Conservation (phyloP, 2,329 filamentous ascomycete species). For the Aspergillus aculeatinus region DNA sequence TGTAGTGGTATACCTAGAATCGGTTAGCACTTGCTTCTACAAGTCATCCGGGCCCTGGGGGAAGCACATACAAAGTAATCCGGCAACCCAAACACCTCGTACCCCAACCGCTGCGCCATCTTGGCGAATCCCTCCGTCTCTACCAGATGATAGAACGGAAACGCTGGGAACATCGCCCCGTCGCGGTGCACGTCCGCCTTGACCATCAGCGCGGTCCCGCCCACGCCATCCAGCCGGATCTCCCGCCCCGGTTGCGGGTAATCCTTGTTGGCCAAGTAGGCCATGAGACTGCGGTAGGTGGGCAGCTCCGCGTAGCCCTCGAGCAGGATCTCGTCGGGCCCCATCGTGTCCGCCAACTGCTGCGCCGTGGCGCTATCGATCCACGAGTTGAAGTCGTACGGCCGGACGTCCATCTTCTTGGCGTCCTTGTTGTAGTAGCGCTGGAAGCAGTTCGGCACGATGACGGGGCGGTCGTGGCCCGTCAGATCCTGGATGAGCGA, state of each 20-base stretch:
- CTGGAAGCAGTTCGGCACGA: slow-evolving; percentile 96
- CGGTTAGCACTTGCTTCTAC: background rate
- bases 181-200: slow-evolving; percentile 97
- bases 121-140: slow-evolving; percentile 98
- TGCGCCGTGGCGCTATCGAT: slow-evolving; percentile 80
- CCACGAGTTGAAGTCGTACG: slow-evolving; percentile 99
- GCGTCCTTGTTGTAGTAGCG: slow-evolving; percentile 72
- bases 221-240: slow-evolving; percentile 85
- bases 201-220: slow-evolving; percentile 86
- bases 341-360: slow-evolving; percentile 75
- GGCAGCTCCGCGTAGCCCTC: slow-evolving; percentile 93
- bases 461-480: slow-evolving; percentile 79
- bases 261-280: slow-evolving; percentile 64
- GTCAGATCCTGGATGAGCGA: slow-evolving; percentile 90
- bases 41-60: slow-evolving; percentile 1
- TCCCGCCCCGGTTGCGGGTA: slow-evolving; percentile 60
- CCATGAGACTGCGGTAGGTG: slow-evolving; percentile 90
- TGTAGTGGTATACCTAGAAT: slow-evolving; percentile 79
- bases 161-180: slow-evolving; percentile 97
- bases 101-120: slow-evolving; percentile 88
- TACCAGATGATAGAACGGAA: slow-evolving; percentile 93
- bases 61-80: slow-evolving; percentile 82
- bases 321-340: slow-evolving; percentile 83
- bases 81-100: slow-evolving; percentile 81
- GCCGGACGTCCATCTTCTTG: slow-evolving; percentile 69